These are phyloP conservation scores for Ophiocordyceps camponoti-rufipedis DNA, from an alignment of 2,329 filamentous ascomycete species.

Conservation along the genomic window DNA sequence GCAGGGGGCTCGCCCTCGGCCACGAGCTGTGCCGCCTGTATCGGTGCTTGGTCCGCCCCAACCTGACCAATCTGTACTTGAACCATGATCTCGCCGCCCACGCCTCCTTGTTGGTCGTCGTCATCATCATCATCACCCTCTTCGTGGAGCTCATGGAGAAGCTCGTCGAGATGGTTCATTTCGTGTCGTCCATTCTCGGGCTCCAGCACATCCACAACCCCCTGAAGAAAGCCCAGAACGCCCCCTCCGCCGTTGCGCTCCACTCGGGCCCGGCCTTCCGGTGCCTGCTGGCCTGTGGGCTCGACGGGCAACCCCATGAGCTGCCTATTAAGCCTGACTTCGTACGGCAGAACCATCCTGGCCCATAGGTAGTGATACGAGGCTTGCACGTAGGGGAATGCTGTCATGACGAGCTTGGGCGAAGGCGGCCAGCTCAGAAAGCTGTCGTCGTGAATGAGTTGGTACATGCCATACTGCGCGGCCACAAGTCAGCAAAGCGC, in stretches of 20 bases:
- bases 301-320: conserved; percentile 21
- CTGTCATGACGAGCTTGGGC: conserved; percentile 27
- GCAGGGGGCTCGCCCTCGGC: neutral
- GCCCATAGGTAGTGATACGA: conserved; percentile 28
- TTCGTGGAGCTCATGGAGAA: neutral
- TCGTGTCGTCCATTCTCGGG: conserved; percentile 10
- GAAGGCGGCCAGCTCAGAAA: conserved; percentile 34
- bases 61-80: neutral
- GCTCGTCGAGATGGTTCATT: neutral
- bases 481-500: neutral
- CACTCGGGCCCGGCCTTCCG: conserved; percentile 4
- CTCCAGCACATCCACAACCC: conserved; percentile 17
- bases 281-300: conserved; percentile 6
- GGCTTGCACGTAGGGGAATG: conserved; percentile 27
- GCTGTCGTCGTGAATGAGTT: conserved; percentile 24
- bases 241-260: conserved; percentile 12
- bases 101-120: conserved; percentile 6
- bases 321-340: conserved; percentile 27
- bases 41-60: neutral
- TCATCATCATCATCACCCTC: neutral
- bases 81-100: neutral
- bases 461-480: conserved; percentile 26
- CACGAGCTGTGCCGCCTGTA: neutral
- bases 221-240: conserved; percentile 17
- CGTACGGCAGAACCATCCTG: conserved; percentile 25